These are phyloP conservation scores for Penicillium flavigenum DNA, from an alignment of 495 filamentous ascomycete genomes.

Conservation along the genomic window DNA sequence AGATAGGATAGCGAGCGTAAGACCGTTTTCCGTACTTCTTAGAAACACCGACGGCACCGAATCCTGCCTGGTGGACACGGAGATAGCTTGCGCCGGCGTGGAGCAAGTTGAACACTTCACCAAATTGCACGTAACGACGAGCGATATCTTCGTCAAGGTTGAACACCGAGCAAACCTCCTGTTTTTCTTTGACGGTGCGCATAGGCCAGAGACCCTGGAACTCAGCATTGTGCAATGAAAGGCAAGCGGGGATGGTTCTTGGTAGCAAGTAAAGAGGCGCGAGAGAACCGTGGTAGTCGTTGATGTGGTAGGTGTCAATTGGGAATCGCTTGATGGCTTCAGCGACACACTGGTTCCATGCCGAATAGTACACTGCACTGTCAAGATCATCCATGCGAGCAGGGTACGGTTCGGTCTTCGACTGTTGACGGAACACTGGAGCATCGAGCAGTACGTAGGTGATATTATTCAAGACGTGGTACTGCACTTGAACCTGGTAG, in stretches of 20 bases:
- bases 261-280: conserved; percentile 71
- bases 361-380: conserved; percentile 68
- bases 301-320: conserved; percentile 76
- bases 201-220: conserved; percentile 79
- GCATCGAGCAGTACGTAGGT: conserved; percentile 71
- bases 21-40: conserved; percentile 74
- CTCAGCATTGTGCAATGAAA: conserved; percentile 65
- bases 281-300: conserved; percentile 75
- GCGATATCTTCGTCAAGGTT: conserved; percentile 50
- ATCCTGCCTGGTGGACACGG: conserved; percentile 71
- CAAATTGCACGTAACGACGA: conserved; percentile 55
- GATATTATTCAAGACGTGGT: conserved; percentile 65
- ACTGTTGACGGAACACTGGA: conserved; percentile 69
- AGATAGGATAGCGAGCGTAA: conserved; percentile 73
- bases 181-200: conserved; percentile 62
- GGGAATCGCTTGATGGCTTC: conserved; percentile 59
- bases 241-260: conserved; percentile 46
- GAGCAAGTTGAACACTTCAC: conserved; percentile 69
- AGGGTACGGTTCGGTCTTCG: conserved; percentile 67
- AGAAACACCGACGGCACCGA: conserved; percentile 72
- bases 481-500: conserved; percentile 66
- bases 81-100: conserved; percentile 73
- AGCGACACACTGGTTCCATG: conserved; percentile 72
- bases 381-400: conserved; percentile 73
- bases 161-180: conserved; percentile 71